Base-by-base conservation (phyloP, 2,329 filamentous ascomycete genomes). In the Trichoderma polysporum region DNA sequence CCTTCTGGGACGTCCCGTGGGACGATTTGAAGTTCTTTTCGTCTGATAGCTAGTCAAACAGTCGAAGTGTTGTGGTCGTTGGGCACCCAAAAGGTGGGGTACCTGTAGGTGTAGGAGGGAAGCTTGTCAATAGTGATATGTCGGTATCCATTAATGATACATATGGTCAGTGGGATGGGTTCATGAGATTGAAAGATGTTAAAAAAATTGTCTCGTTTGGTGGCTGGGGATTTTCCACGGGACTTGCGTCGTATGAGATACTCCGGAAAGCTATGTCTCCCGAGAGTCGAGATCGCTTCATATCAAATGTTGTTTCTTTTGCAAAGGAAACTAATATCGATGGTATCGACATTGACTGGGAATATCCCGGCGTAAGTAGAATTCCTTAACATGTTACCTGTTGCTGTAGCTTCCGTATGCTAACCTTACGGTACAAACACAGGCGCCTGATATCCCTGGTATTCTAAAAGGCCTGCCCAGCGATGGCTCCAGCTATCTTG, bases 281-380 rank as follows among this genome's bases (percentile, higher is more conserved):
- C 1, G 19, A 62, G 0, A 82, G 83, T 58, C 73, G 78, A 0
- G 65, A 71, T 12, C 12, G 3, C 74, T 83, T 66, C n/a, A 13
- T 54, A 70, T 75, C n/a, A 67, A 77, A 79, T 67, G 57, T 79
- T 41, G 72, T 74, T 65, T 59, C 79, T 49, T 78, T 84, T 71
- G 25, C 80, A 45, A 57, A 77, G 31, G 39, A 82, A 15, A 45
- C 78, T 22, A 66, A 67, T 1, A 64, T 82, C 0, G 79, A 81
- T 54, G 79, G 80, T 0, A 67, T 81, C 10, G 78, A 81, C 52
- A 70, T 79, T 37, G 78, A 81, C 68, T 84, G 80, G 81, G 79
- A 80, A 56, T 80, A 80, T 31, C 75, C 75, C 7, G 74, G 71
- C 4, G 70, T 72, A 27, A 69, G 70, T 39, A 5, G n/a, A 25